Conservation (phyloP, 2,329 filamentous ascomycete genomes). For the Aureobasidium sp. region DNA sequence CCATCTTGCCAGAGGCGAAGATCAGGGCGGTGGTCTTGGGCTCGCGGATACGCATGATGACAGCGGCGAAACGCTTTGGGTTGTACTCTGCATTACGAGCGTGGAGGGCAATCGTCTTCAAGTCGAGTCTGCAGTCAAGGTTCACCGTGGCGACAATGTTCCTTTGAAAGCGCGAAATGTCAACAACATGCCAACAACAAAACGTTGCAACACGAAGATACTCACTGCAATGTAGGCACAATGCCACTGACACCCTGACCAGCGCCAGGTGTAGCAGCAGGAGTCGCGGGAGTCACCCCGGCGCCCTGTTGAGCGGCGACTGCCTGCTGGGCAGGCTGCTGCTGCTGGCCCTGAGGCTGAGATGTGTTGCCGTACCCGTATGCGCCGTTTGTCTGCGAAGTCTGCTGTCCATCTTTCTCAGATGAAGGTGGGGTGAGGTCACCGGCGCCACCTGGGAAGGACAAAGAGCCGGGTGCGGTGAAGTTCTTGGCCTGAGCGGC, state of each 20-base stretch:
- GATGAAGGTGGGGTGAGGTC: constrained; percentile 74
- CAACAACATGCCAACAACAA: constrained; percentile 19
- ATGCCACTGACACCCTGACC: constrained; percentile 78
- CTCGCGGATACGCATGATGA: constrained; percentile 99
- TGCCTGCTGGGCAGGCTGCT: constrained; percentile 7
- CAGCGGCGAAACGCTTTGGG: constrained; percentile 97
- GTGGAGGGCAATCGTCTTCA: constrained; percentile 98
- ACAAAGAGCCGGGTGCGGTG: constrained; percentile 83
- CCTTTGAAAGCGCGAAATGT: constrained; percentile 49
- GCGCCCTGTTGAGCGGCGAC: constrained; percentile 45
- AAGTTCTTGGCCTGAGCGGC: constrained; percentile 93
- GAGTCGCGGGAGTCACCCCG: constrained; percentile 81
- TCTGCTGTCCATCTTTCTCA: constrained; percentile 54
- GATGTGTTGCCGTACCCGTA: constrained; percentile 41
- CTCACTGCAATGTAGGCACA: constrained; percentile 93
- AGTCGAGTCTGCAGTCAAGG: constrained; percentile 89
- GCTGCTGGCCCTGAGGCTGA: constrained; percentile 44
- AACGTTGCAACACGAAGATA: constrained; percentile 41
- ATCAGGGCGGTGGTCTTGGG: constrained; percentile 97
- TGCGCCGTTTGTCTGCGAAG: constrained; percentile 39
- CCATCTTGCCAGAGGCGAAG: constrained; percentile 99
- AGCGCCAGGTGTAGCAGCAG: constrained; percentile 82
- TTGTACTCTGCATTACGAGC: constrained; percentile 98
- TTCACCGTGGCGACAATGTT: constrained; percentile 99
- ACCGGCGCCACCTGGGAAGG: constrained; percentile 75